Evolutionary conservation across 2,329 filamentous ascomycete genomes (phyloP).

Genomic region (Botrytis porri): DNA sequence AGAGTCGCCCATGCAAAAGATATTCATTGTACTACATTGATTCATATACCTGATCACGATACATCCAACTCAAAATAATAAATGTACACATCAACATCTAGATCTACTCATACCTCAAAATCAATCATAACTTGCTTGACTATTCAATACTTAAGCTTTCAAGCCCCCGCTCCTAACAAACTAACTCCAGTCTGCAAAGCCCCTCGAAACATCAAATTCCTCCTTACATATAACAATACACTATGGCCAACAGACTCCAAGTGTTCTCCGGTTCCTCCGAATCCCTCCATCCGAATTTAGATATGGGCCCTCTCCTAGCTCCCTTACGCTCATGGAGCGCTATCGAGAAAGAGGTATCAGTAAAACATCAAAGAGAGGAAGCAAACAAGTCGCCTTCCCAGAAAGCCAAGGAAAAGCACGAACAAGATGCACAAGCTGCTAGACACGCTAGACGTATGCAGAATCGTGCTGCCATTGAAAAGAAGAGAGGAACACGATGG

Average conservation of each 20-base stretch:
- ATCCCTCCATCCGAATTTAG: background rate
- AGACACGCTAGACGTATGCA: background rate
- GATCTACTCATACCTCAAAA: background rate
- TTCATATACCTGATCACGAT: background rate
- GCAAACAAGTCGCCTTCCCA: background rate
- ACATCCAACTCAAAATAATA: background rate
- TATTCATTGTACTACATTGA: background rate
- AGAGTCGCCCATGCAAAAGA: background rate
- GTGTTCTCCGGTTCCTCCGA: rapidly evolving
- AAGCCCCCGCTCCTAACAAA: background rate
- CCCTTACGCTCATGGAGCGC: background rate
- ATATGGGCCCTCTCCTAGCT: background rate
- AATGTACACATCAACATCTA: background rate
- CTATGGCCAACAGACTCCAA: background rate
- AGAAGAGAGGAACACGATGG: background rate
- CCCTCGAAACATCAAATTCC: background rate
- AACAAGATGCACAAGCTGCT: background rate
- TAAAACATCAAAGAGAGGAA: background rate
- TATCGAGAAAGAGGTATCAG: background rate
- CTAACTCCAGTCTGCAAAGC: background rate
- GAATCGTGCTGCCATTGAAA: background rate
- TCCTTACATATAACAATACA: background rate
- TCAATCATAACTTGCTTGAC: background rate
- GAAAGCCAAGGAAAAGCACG: background rate
- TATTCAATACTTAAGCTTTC: background rate